Base-by-base conservation (phyloP, 805 yeast species). In the Cyberlindnera suaveolens region DNA sequence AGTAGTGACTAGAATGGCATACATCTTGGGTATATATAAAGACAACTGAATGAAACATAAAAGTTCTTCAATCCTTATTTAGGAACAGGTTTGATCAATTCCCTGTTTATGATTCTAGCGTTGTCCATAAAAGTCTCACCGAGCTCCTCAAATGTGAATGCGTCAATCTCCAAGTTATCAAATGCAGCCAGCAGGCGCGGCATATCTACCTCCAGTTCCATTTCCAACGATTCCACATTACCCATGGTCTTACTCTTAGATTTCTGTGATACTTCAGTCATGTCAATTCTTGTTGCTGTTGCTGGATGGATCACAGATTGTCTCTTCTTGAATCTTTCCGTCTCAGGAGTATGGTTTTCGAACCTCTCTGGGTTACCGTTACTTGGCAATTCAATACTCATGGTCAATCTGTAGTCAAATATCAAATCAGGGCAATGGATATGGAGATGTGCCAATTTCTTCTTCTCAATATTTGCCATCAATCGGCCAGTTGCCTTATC, bases 1-100 rank as follows among this genome's bases (percentile, higher is more conserved):
- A 63, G 85, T 93, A 33, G 89, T 88, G 16, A 91, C 95, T 35
- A 74, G 99, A 54, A 63, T 88, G 66, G 96, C 97, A 5, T 93
- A 91, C 60, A 51, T 87, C 19, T 60, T 89, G 47, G 96, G 97
- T 8, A 75, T 93, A 37, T 93, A 93, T 63, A 75, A 68, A 46
- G 72, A 70, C 44, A 49, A 47, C 17, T 44, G 42, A 39, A 15
- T 14, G 30, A 6, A 11, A 31, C n/a, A 31, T 19, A 39, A 19
- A 17, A 14, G 9, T 36, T 36, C 16, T 20, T 34, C 11, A 13
- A 5, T 31, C 15, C n/a, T 37, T 18, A 44, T n/a, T 43, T 40
- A 8, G 42, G 47, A 15, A 37, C 44, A 10, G 47, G 44, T 40
- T 50, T 44, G 30, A 39, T 41, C 33, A 58, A 32, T 30, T 51